Conservation (phyloP, 2,329 filamentous ascomycete species). For the Diplodia scrobiculata region DNA sequence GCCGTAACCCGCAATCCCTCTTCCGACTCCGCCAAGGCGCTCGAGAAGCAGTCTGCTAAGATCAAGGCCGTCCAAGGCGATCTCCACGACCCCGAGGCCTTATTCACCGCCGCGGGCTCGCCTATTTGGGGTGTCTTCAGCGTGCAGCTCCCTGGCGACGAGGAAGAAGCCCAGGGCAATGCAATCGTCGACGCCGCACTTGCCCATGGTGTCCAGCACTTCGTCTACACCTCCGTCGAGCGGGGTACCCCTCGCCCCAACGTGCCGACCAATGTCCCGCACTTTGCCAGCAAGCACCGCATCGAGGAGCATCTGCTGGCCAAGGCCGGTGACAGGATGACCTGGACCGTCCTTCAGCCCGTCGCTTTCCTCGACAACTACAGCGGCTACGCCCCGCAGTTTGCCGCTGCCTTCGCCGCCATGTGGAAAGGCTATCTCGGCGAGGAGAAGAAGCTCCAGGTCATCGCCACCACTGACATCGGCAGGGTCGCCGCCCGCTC, state of each 20-base stretch:
- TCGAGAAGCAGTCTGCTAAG: constrained; percentile 49
- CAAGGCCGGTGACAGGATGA: constrained; percentile 49
- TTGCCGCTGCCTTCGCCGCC: constrained; percentile 41
- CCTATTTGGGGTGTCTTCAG: constrained; percentile 42
- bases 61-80: constrained; percentile 60
- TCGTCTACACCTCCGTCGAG: constrained; percentile 46
- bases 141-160: constrained; percentile 35
- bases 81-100: constrained; percentile 51
- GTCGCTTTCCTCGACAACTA: constrained; percentile 64
- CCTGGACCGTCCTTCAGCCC: constrained; percentile 62
- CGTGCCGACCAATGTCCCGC: constrained; percentile 58
- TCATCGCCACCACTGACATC: constrained; percentile 49
- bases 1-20: constrained; percentile 59
- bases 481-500: constrained; percentile 53
- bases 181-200: constrained; percentile 42
- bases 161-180: constrained; percentile 45
- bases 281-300: constrained; percentile 63
- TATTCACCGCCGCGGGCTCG: constrained; percentile 55
- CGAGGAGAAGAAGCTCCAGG: constrained; percentile 40
- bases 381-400: constrained; percentile 46
- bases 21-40: constrained; percentile 54
- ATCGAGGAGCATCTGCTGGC: constrained; percentile 62
- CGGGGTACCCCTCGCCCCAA: constrained; percentile 47
- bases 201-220: constrained; percentile 39
- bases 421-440: constrained; percentile 39